Evolutionary conservation across 2,329 filamentous ascomycete genomes (phyloP).

Genomic region (Geosmithia putterillii): DNA sequence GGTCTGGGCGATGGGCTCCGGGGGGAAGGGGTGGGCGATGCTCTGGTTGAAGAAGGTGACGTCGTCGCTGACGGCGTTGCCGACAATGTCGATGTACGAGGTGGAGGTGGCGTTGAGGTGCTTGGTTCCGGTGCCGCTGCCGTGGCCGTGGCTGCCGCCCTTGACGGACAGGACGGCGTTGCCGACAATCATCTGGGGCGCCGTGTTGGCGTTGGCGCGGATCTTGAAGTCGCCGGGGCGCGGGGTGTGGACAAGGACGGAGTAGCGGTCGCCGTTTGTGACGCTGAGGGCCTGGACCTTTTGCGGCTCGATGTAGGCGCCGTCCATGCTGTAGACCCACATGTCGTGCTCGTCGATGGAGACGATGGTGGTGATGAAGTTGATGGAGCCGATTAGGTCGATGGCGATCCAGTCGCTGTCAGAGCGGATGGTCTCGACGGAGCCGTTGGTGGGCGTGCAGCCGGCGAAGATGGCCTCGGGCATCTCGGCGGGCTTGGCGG

Average conservation of each 20-base stretch:
- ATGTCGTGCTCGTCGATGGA: constrained; percentile 41
- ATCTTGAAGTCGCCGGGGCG: constrained; percentile 39
- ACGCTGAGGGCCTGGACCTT: constrained; percentile 32
- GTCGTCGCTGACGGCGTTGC: constrained; percentile 23
- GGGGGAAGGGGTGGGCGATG: constrained; percentile 32
- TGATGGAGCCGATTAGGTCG: constrained; percentile 39
- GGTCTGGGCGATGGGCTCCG: constrained; percentile 23
- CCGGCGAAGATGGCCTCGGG: constrained; percentile 28
- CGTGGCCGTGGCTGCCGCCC: constrained; percentile 1
- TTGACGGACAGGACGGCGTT: constrained; percentile 31
- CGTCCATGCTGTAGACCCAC: constrained; percentile 42
- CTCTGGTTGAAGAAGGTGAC: constrained; percentile 31
- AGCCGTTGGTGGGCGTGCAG: constrained; percentile 33
- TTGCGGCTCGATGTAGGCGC: constrained; percentile 38
- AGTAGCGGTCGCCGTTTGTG: constrained; percentile 38
- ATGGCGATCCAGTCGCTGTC: constrained; percentile 35
- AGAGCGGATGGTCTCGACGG: constrained; percentile 28
- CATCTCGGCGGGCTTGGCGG: constrained; percentile 18
- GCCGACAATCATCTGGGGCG: constrained; percentile 42
- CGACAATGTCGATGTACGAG: constrained; percentile 37
- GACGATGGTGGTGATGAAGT: constrained; percentile 28
- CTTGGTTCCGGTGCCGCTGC: neutral
- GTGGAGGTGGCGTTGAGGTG: constrained; percentile 10
- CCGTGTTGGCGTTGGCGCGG: constrained; percentile 33
- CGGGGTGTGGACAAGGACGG: constrained; percentile 33